Base-by-base conservation (phyloP, 345 rosid species). In the Melaleuca quinquenervia region DNA sequence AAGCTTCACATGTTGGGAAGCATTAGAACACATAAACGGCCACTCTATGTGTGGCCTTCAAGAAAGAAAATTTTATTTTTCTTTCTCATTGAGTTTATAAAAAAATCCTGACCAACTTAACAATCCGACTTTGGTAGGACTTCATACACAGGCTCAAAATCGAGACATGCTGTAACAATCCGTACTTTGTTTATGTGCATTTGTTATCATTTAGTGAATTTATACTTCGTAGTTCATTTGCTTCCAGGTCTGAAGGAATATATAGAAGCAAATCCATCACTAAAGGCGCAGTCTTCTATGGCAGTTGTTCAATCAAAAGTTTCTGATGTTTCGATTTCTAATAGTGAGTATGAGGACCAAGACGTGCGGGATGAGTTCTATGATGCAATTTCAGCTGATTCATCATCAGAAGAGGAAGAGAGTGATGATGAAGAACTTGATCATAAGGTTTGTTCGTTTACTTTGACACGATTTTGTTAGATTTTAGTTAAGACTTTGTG, bases 241-340 rank as follows among this genome's bases (percentile, higher is more conserved):
- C 84, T 88, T 89, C 87, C 94, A 96, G 99, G 98, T 91, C 90
- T 97, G 88, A 96, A 96, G 88, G 98, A 97, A 90, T 97, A 93
- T 88, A 90, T 97, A 64, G 96, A 94, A 90, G 99, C 99, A 87
- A 97, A 94, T 89, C 99, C 99, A 83, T 93, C 91, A 44, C 90
- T 95, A 85, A 94, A 90, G 89, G 85, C 87, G 88, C 94, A 94
- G 88, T 82, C 90, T 88, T 85, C 96, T 32, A 84, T 90, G 52
- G 90, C 90, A n/a, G 89, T 94, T 87, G 84, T 93, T 80, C 93
- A 90, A 64, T 90, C 98, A 60, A 94, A 94, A 89, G 22, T 87
- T 60, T 89, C 93, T 51, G 94, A 91, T 89, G 86, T 85, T 83
- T 90, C 90, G 36, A 52, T 83, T 84, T 85, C 94, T 54, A 87